Conservation (phyloP, 179 eudicot species). For the Beta corolliflora region DNA sequence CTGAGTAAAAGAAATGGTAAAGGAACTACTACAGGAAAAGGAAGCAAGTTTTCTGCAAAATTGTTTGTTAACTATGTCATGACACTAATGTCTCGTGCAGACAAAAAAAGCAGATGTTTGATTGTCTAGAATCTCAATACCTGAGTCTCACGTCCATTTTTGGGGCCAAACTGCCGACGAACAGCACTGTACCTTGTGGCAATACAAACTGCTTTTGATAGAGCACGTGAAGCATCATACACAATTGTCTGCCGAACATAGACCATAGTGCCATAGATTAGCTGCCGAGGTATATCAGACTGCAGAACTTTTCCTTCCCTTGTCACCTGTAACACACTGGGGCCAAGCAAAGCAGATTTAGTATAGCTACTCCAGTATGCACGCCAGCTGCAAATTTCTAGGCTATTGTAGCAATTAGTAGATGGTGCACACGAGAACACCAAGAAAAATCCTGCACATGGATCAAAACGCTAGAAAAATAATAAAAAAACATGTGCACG, state of each 20-base stretch:
- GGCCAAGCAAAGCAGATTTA: constrained; percentile 20
- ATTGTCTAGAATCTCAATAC: constrained; percentile 37
- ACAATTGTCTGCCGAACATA: constrained; percentile 85
- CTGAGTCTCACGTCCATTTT: constrained; percentile 90
- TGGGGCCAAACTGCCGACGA: constrained; percentile 91
- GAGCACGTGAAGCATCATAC: constrained; percentile 85
- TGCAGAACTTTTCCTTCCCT: constrained; percentile 81
- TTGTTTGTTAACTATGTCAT: constrained; percentile 14
- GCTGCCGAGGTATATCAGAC: constrained; percentile 87
- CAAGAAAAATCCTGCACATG: too few relatives aligned
- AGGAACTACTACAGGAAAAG: background rate
- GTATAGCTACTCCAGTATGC: constrained; percentile 6
- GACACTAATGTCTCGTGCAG: background rate
- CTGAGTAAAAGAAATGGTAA: background rate
- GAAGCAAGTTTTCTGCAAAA: constrained; percentile 3
- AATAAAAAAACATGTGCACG: too few relatives aligned
- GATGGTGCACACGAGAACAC: too few relatives aligned
- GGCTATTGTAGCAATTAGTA: background rate
- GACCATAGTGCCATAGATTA: constrained; percentile 95
- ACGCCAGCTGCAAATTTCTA: background rate
- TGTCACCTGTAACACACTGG: constrained; percentile 73
- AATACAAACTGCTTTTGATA: constrained; percentile 85
- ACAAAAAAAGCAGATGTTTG: background rate
- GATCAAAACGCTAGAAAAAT: too few relatives aligned
- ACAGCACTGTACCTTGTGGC: constrained; percentile 98